These are phyloP conservation scores for Wickerhamiella occidentalis DNA, from an alignment of 805 yeast species.

Conservation along the genomic window DNA sequence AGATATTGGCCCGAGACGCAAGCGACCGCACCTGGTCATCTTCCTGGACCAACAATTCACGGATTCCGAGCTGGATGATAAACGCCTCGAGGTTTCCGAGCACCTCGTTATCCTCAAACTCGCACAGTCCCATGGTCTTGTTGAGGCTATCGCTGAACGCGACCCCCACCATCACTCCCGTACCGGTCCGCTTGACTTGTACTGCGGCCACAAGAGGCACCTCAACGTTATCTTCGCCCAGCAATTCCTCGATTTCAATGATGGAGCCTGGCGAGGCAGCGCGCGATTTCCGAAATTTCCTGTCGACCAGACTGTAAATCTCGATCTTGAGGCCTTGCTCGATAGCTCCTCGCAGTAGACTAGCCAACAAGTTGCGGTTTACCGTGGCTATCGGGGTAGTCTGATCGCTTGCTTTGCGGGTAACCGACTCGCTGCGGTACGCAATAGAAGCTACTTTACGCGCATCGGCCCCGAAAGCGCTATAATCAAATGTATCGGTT, in stretches of 20 bases:
- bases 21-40: conserved; percentile 56
- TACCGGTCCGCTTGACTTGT: conserved; percentile 32
- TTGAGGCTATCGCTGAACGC: conserved; percentile 66
- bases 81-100: conserved; percentile 78
- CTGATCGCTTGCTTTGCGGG: conserved; percentile 37
- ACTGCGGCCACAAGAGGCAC: conserved; percentile 45
- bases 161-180: conserved; percentile 53
- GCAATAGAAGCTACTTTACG: conserved; percentile 67
- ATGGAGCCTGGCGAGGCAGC: conserved; percentile 87
- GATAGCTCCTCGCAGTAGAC: conserved; percentile 52
- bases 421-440: conserved; percentile 70
- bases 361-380: conserved; percentile 59
- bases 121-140: conserved; percentile 55
- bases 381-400: conserved; percentile 42
- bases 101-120: conserved; percentile 77
- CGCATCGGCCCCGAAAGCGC: conserved; percentile 67
- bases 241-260: conserved; percentile 60
- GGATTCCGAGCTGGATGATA: conserved; percentile 77
- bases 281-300: conserved; percentile 31
- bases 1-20: conserved; percentile 66
- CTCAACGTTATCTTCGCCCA: conserved; percentile 35
- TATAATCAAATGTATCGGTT: conserved; percentile 47
- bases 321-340: conserved; percentile 69
- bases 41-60: conserved; percentile 55
- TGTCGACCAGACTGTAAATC: conserved; percentile 41